phyloP scores from a whole-genome alignment of 208 protist species.

The Leishmania tropica region DNA sequence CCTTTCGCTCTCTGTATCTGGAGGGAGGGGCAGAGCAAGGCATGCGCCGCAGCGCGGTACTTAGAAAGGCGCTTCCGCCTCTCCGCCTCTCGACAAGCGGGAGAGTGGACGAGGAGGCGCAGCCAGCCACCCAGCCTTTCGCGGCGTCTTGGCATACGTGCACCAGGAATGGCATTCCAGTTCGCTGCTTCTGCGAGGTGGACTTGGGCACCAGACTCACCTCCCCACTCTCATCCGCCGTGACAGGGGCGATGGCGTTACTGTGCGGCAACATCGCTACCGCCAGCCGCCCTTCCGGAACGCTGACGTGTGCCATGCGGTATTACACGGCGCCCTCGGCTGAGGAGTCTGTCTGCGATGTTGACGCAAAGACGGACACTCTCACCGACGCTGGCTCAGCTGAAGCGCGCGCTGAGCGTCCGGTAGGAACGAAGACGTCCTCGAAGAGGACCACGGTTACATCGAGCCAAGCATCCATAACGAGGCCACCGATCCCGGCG shows the following conservation, averaged over 20 bases:
- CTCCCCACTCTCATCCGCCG: background rate
- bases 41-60: slow-evolving; percentile 3
- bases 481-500: background rate
- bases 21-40: background rate
- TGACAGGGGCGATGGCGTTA: background rate
- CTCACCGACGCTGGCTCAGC: background rate
- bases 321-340: slow-evolving; percentile 7
- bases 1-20: background rate
- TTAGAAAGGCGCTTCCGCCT: background rate
- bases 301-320: slow-evolving; percentile 6
- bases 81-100: slow-evolving; percentile 1
- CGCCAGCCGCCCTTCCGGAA: background rate
- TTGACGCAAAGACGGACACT: background rate
- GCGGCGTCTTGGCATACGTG: background rate
- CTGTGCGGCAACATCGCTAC: background rate
- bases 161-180: background rate
- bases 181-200: background rate
- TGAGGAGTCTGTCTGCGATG: slow-evolving; percentile 3
- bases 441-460: background rate
- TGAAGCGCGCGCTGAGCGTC: background rate
- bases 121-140: background rate
- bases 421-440: background rate
- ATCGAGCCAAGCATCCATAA: background rate
- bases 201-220: background rate
- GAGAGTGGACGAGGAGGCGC: slow-evolving; percentile 1